phyloP scores from a whole-genome alignment of 129 eudicot species.

The Oenanthe sinensis region DNA sequence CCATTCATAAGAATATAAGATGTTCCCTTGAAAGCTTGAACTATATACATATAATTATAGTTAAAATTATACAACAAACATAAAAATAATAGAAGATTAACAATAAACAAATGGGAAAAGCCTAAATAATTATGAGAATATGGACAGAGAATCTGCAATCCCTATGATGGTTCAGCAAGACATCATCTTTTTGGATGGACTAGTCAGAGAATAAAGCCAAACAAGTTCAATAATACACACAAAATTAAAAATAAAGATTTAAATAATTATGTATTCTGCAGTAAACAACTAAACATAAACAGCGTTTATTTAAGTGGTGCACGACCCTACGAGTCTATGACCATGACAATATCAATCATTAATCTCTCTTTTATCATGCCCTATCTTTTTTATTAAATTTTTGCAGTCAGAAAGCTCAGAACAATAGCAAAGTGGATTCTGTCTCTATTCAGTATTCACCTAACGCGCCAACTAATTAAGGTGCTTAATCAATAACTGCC shows the following conservation, averaged over 20 bases:
- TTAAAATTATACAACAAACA: too few species aligned
- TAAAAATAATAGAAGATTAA: background rate
- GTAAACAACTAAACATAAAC: background rate
- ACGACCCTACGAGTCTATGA: slow-evolving; percentile 5
- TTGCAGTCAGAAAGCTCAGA: background rate
- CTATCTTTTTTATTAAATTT: background rate
- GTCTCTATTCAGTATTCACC: background rate
- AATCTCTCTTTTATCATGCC: background rate
- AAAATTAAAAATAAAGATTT: background rate
- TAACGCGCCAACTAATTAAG: slow-evolving; percentile 3
- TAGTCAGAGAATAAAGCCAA: slow-evolving; percentile 15
- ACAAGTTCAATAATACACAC: background rate
- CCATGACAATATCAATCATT: background rate
- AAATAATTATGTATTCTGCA: background rate
- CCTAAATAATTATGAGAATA: background rate
- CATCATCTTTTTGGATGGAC: slow-evolving; percentile 11
- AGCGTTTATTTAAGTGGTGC: background rate
- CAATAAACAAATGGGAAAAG: background rate
- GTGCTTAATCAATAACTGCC: background rate
- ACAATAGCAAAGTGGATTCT: background rate
- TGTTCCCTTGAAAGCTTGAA: too few species aligned
- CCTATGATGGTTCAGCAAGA: background rate
- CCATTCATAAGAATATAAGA: too few species aligned
- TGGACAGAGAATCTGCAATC: slow-evolving; percentile 11
- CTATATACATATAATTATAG: too few species aligned